Evolutionary conservation across 2,329 filamentous ascomycete genomes (phyloP).

Genomic region (Periglandula ipomoeae): DNA sequence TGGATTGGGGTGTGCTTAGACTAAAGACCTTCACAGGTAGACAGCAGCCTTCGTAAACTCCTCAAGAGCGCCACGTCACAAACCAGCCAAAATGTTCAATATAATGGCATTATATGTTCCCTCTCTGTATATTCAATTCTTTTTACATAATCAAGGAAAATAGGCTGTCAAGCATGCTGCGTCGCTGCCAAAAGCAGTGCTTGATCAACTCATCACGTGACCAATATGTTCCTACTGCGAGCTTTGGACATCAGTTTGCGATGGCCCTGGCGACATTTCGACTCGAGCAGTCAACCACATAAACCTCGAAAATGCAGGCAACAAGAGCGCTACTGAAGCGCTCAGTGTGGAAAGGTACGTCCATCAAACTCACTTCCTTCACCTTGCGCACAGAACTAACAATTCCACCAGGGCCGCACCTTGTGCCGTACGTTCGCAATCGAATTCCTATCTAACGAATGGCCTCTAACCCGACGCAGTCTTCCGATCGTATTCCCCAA

Average conservation of each 20-base stretch:
- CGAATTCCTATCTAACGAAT: background rate
- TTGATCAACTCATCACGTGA: background rate
- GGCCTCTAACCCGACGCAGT: slow-evolving; percentile 23
- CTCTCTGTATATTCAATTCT: too few relatives aligned
- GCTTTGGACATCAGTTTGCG: too few relatives aligned
- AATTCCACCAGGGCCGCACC: slow-evolving; percentile 34
- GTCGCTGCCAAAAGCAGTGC: too few relatives aligned
- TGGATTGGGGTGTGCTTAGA: too few relatives aligned
- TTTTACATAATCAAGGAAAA: too few relatives aligned
- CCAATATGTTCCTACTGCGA: too few relatives aligned
- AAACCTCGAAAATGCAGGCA: slow-evolving; percentile 48
- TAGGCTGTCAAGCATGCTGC: too few relatives aligned
- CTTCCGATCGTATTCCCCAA: slow-evolving; percentile 55
- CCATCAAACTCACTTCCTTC: background rate
- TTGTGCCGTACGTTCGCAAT: slow-evolving; percentile 38
- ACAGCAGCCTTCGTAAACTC: too few relatives aligned
- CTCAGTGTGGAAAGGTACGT: slow-evolving; percentile 79
- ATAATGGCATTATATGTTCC: too few relatives aligned
- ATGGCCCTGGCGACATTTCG: background rate
- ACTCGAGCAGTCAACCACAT: background rate
- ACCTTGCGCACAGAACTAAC: slow-evolving; percentile 12
- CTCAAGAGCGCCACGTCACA: too few relatives aligned
- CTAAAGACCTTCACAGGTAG: too few relatives aligned
- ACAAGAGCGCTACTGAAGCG: slow-evolving; percentile 61
- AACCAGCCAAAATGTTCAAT: too few relatives aligned